Evolutionary conservation across 768 basidiomycete species (phyloP), one percentile per base, ranked within the genome.

Genomic region (Mycena venus): DNA sequence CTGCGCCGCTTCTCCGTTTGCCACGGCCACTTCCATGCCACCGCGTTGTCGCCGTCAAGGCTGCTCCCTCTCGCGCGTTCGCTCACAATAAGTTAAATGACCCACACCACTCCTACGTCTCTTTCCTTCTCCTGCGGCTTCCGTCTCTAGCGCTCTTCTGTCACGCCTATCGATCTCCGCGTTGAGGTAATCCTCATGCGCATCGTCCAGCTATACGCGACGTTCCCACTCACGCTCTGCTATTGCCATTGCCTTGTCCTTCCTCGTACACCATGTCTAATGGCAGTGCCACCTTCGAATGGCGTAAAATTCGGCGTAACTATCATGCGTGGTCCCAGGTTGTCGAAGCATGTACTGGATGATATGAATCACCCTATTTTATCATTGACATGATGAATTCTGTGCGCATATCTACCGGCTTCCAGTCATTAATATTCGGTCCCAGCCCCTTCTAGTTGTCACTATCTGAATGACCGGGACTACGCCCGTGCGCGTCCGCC

Each of bases 381-480:
- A 38, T 38, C 36, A 38, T 38, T 38, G 36, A 38, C 36, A 7
- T 38, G 7, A 38, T 38, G 36, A 38, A 38, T 63, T 63, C 40
- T 63, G 61, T 31, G 61, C 29, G 61, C 19, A 14, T 31, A 63
- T 63, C 42, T 27, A 63, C 61, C 61, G 61, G 42, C 42, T 63
- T 63, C 61, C 61, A 25, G 58, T 60, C 34, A 40, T 60, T 38
- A 32, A 23, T 38, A 3, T 32, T 58, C 31, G 32, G 11, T 58
- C 56, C 31, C 56, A 58, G 56, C 31, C 56, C 56, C 58, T 38
- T 60, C 58, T 34, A 60, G 32, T 58, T 58, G 12, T 14, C 56
- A 38, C 36, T 58, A 58, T 58, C 56, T 58, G 56, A 58, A 60
- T 60, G 58, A 60, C 32, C 34, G 58, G 58, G 32, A 60, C 58